Evolutionary conservation across 2,329 filamentous ascomycete genomes (phyloP).

Genomic region (Calonectria pseudoturangicola): DNA sequence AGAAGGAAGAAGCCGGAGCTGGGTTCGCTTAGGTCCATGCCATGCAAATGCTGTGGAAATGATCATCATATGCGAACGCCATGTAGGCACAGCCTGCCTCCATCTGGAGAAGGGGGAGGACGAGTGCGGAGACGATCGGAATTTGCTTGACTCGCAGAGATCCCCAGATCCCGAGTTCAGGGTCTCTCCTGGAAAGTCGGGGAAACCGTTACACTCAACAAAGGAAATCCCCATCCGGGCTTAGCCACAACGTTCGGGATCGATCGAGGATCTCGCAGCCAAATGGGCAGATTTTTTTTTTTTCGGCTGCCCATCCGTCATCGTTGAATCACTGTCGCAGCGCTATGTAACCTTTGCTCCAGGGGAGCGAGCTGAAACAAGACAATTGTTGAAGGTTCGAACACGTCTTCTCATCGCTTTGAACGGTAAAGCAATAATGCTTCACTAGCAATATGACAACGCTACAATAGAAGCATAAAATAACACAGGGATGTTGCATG

Average conservation of each 20-base stretch:
- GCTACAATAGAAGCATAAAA: too few species aligned
- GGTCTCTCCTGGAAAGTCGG: constrained; percentile 24
- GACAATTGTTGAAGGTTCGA: constrained; percentile 6
- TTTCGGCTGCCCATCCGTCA: not conserved
- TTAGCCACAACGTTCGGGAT: constrained; percentile 39
- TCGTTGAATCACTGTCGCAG: constrained; percentile 33
- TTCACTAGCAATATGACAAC: not conserved
- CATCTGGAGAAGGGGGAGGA: constrained; percentile 3
- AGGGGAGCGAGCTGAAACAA: not conserved
- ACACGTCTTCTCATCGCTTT: not conserved
- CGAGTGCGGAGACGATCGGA: constrained; percentile 40
- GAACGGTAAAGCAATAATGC: too few species aligned
- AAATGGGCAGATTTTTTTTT: constrained; percentile 32
- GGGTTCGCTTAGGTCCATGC: not conserved
- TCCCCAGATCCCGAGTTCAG: constrained; percentile 13
- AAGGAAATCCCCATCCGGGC: constrained; percentile 15
- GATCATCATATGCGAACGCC: constrained; percentile 47
- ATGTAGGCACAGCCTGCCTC: constrained; percentile 11
- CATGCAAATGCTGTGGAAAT: constrained; percentile 40
- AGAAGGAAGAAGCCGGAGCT: constrained; percentile 37
- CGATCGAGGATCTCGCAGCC: constrained; percentile 39
- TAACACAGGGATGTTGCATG: too few species aligned
- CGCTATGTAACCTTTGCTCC: not conserved
- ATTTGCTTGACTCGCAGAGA: constrained; percentile 14
- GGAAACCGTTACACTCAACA: constrained; percentile 30